phyloP scores from a whole-genome alignment of 495 filamentous ascomycete species.

The Tirmania nivea region DNA sequence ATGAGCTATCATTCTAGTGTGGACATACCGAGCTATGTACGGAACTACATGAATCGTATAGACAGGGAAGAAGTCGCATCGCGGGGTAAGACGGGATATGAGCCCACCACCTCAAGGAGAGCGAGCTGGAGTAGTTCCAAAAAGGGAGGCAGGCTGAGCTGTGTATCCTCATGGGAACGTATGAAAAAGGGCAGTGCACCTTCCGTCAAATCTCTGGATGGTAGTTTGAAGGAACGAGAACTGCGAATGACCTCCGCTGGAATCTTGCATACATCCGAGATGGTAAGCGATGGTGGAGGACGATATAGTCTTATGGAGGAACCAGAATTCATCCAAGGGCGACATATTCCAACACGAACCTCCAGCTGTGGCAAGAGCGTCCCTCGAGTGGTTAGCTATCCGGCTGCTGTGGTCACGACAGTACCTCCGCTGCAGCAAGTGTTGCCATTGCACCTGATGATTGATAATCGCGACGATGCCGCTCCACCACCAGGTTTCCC shows the following conservation, averaged over 20 bases:
- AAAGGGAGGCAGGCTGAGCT: slow-evolving; percentile 7
- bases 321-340: neutral
- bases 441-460: neutral
- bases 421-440: neutral
- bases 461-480: neutral
- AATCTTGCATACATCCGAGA: neutral
- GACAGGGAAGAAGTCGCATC: slow-evolving; percentile 29
- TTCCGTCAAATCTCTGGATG: neutral
- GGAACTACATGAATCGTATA: slow-evolving; percentile 19
- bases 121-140: neutral
- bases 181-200: slow-evolving; percentile 12
- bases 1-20: slow-evolving; percentile 25
- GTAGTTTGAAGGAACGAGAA: slow-evolving; percentile 3
- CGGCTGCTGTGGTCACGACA: neutral
- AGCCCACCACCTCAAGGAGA: slow-evolving; percentile 7
- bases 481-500: neutral
- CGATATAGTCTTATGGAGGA: slow-evolving; percentile 3
- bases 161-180: slow-evolving; percentile 14
- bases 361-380: slow-evolving; percentile 15
- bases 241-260: slow-evolving; percentile 14
- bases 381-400: neutral
- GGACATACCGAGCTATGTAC: slow-evolving; percentile 22
- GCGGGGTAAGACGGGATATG: slow-evolving; percentile 25
- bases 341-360: slow-evolving; percentile 14
- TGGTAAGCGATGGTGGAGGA: slow-evolving; percentile 4